Percentiles rank a stretch among this genome's conserved stretches.
These are phyloP conservation scores for Begonia fuchsioides DNA, from an alignment of 306 rosid species.

Conservation along the genomic window DNA sequence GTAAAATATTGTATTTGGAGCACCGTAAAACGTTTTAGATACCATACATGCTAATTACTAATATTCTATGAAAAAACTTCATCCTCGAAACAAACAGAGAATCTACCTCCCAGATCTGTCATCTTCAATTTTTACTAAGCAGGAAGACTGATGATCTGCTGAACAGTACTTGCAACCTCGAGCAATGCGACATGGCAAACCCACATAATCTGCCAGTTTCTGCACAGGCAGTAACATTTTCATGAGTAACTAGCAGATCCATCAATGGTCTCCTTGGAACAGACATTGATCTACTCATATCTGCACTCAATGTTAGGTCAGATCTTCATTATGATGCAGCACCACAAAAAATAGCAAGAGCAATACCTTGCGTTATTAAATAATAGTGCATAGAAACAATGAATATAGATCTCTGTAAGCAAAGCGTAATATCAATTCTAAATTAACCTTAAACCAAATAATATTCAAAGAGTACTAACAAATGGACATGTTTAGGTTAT, in stretches of 20 bases:
- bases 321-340: background rate
- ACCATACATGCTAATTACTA: too few relatives aligned
- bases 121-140: slow-evolving; percentile 74
- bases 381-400: too few relatives aligned
- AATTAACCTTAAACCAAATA: too few relatives aligned
- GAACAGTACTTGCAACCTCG: slow-evolving; percentile 89
- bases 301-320: background rate
- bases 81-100: slow-evolving; percentile 1
- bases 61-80: too few relatives aligned
- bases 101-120: slow-evolving; percentile 48
- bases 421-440: too few relatives aligned
- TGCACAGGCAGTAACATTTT: slow-evolving; percentile 22
- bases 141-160: slow-evolving; percentile 91
- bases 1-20: too few relatives aligned
- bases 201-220: slow-evolving; percentile 93
- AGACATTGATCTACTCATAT: background rate
- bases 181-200: slow-evolving; percentile 97
- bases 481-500: too few relatives aligned
- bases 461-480: too few relatives aligned
- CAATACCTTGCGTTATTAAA: too few relatives aligned
- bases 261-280: background rate
- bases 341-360: too few relatives aligned
- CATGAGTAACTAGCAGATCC: slow-evolving; percentile 1
- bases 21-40: too few relatives aligned
- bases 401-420: too few relatives aligned